Evolutionary conservation across 345 rosid species (phyloP).

Genomic region (Citrus cavaleriei): DNA sequence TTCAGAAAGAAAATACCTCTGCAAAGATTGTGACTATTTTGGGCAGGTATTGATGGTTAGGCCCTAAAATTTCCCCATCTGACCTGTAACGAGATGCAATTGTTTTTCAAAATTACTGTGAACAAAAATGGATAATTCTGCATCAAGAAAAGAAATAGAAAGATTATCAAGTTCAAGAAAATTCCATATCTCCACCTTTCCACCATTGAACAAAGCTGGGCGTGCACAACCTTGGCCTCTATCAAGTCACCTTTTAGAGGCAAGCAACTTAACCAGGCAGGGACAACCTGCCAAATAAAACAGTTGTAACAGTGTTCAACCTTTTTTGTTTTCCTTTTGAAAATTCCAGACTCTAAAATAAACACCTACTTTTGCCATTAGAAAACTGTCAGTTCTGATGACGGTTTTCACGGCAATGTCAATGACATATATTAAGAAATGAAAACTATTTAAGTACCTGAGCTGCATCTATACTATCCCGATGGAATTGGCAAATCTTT

Average conservation of each 20-base stretch:
- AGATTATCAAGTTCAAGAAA: not conserved
- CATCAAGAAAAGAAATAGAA: not conserved
- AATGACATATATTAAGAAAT: not conserved
- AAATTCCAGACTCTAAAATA: not conserved
- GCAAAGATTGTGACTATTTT: slow-evolving; percentile 58
- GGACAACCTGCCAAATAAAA: slow-evolving; percentile 41
- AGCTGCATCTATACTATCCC: slow-evolving; percentile 53
- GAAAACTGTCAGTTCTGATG: not conserved
- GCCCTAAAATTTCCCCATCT: slow-evolving; percentile 55
- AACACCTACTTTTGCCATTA: not conserved
- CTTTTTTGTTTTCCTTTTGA: not conserved
- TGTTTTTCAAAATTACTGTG: not conserved
- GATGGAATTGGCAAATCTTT: slow-evolving; percentile 65
- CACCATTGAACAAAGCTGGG: slow-evolving; percentile 71
- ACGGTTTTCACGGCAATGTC: not conserved
- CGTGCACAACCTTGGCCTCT: slow-evolving; percentile 74
- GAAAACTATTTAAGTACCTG: slow-evolving; percentile 35
- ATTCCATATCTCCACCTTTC: slow-evolving; percentile 40
- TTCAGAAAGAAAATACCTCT: slow-evolving; percentile 24
- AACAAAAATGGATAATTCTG: not conserved
- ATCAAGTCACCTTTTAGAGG: slow-evolving; percentile 62
- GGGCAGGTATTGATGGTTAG: slow-evolving; percentile 64
- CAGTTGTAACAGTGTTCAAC: not conserved
- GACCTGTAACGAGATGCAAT: slow-evolving; percentile 39
- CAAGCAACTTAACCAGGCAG: slow-evolving; percentile 72